A percentile compares a stretch with the other conserved stretches of the same genome.
Conservation (phyloP, 164 flowering plant genomes). For the Cinnamomum micranthum region DNA sequence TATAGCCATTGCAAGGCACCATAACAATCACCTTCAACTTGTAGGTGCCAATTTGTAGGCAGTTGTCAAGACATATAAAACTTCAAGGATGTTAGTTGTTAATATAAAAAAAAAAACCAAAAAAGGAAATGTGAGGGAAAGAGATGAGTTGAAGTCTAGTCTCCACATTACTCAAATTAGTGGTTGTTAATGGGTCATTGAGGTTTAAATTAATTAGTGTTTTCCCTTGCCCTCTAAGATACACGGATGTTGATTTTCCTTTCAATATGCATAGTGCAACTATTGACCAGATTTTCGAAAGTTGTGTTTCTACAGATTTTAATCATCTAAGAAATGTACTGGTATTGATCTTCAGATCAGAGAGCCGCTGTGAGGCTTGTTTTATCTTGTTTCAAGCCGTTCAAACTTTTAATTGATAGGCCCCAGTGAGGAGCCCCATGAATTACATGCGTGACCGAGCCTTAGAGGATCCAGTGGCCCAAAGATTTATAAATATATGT, state of each 20-base stretch:
- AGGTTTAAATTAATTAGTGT: background rate
- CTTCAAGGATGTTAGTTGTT: background rate
- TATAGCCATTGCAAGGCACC: constrained; percentile 22
- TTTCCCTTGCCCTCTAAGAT: constrained; percentile 9
- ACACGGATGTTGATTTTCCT: constrained; percentile 6
- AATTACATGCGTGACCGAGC: too few species aligned
- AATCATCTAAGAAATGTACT: background rate
- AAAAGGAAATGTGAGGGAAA: constrained; percentile 8
- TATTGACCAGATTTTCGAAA: background rate
- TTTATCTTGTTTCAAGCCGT: too few species aligned
- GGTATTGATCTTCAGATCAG: too few species aligned
- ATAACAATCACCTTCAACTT: background rate
- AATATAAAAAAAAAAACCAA: background rate
- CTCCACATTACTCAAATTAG: background rate
- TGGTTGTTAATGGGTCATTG: constrained; percentile 7
- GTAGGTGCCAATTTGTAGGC: too few species aligned
- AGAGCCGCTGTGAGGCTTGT: too few species aligned
- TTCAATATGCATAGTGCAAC: constrained; percentile 7
- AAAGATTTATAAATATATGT: too few species aligned
- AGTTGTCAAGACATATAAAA: background rate
- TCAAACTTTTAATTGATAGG: too few species aligned
- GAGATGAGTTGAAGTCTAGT: constrained; percentile 10
- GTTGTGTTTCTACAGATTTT: too few species aligned
- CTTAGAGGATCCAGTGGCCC: too few species aligned
- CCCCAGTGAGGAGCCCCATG: too few species aligned